Evolutionary conservation across 148 eudicot species (phyloP).

Genomic region (Rhododendron henanense): DNA sequence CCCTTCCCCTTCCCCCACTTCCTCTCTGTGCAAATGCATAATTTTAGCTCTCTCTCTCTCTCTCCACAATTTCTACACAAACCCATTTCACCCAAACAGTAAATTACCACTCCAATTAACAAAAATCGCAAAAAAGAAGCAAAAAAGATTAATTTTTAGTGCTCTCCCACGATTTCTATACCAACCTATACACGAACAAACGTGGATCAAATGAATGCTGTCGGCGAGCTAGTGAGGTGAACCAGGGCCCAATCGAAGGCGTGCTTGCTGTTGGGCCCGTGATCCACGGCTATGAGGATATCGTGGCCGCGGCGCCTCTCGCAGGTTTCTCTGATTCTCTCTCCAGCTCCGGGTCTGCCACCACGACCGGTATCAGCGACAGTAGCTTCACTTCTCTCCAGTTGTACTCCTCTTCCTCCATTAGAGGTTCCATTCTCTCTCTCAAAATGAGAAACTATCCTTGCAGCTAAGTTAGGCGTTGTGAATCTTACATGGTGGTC

Average conservation of each 20-base stretch:
- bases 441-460: too few species aligned
- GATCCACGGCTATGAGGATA: constrained; percentile 66
- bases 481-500: too few species aligned
- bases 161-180: not conserved
- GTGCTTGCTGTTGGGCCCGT: constrained; percentile 4
- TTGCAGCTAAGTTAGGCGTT: too few species aligned
- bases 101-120: too few species aligned
- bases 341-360: constrained; percentile 48
- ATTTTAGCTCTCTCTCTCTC: too few species aligned
- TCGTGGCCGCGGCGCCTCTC: constrained; percentile 64
- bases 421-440: too few species aligned
- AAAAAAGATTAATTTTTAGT: too few species aligned
- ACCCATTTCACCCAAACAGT: too few species aligned
- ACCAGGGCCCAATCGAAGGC: not conserved
- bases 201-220: constrained; percentile 67
- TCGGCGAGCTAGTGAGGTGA: constrained; percentile 58
- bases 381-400: constrained; percentile 58
- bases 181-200: not conserved
- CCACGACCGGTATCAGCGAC: constrained; percentile 32
- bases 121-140: too few species aligned
- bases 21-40: too few species aligned
- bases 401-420: constrained; percentile 15
- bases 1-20: too few species aligned
- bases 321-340: constrained; percentile 39
- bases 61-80: too few species aligned